These are phyloP conservation scores for Coemansia sp. DNA, from an alignment of 192 early-diverging fungal genomes.

Conservation along the genomic window DNA sequence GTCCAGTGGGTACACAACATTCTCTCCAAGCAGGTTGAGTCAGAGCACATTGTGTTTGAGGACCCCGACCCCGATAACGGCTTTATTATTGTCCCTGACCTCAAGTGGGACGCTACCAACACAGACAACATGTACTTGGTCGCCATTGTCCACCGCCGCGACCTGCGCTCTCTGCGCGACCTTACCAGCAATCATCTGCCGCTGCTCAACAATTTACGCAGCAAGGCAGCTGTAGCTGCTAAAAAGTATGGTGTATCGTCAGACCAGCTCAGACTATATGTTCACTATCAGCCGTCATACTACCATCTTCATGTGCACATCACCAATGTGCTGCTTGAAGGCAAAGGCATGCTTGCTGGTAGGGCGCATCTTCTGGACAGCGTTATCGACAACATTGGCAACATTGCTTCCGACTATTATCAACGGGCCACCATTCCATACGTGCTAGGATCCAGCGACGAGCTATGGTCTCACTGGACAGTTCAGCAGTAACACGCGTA, in stretches of 20 bases:
- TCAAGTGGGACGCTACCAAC: slow-evolving; percentile 76
- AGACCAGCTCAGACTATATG: slow-evolving; percentile 69
- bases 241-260: slow-evolving; percentile 55
- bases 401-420: slow-evolving; percentile 69
- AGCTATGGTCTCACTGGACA: slow-evolving; percentile 40
- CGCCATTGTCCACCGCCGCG: slow-evolving; percentile 62
- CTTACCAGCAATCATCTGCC: slow-evolving; percentile 63
- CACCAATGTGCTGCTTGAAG: no score
- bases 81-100: slow-evolving; percentile 78
- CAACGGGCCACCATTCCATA: slow-evolving; percentile 63
- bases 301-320: no score
- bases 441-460: slow-evolving; percentile 61
- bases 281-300: slow-evolving; percentile 30
- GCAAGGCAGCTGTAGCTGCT: slow-evolving; percentile 56
- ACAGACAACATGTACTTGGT: slow-evolving; percentile 17
- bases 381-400: slow-evolving; percentile 70
- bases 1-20: no score
- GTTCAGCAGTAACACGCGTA: not conserved
- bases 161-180: slow-evolving; percentile 69
- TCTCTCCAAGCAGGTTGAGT: no score
- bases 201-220: slow-evolving; percentile 66
- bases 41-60: no score
- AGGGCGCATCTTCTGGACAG: slow-evolving; percentile 69
- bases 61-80: slow-evolving; percentile 64
- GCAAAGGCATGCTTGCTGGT: no score